Evolutionary conservation across 805 yeast species (phyloP).

Genomic region (Candida alai): DNA sequence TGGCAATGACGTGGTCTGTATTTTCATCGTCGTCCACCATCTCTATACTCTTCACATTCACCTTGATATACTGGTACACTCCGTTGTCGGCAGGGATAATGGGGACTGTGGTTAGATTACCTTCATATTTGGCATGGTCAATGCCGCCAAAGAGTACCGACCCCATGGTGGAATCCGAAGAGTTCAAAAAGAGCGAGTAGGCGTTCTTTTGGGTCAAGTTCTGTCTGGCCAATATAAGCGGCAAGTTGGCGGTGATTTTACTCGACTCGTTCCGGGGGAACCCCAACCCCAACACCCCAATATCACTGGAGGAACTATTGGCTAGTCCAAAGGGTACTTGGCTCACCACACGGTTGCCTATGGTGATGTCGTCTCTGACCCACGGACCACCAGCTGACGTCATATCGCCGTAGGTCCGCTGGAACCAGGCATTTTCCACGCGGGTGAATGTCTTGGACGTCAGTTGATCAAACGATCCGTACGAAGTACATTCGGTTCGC

Average conservation of each 20-base stretch:
- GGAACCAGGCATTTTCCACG: too few relatives aligned
- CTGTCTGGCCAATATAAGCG: constrained; percentile 26
- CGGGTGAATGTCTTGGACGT: too few relatives aligned
- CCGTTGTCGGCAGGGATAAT: neutral
- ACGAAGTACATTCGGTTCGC: too few relatives aligned
- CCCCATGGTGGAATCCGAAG: constrained; percentile 19
- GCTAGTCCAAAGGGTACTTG: constrained; percentile 2
- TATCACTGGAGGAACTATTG: neutral
- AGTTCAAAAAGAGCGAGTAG: constrained; percentile 35
- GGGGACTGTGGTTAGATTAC: constrained; percentile 13
- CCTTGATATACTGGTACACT: neutral
- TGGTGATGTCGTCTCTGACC: too few relatives aligned
- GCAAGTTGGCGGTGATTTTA: constrained; percentile 27
- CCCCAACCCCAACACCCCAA: constrained; percentile 2
- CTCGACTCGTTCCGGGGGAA: constrained; percentile 13
- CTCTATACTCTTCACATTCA: neutral
- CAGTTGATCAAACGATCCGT: too few relatives aligned
- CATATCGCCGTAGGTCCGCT: too few relatives aligned
- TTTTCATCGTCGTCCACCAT: neutral
- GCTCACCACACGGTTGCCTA: too few relatives aligned
- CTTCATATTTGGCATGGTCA: constrained; percentile 26
- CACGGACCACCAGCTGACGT: too few relatives aligned
- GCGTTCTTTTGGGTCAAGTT: constrained; percentile 33
- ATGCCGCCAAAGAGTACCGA: constrained; percentile 31
- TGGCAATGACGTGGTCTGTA: neutral